Base-by-base conservation (phyloP, 78 protist species). In the Acrasis kona region DNA sequence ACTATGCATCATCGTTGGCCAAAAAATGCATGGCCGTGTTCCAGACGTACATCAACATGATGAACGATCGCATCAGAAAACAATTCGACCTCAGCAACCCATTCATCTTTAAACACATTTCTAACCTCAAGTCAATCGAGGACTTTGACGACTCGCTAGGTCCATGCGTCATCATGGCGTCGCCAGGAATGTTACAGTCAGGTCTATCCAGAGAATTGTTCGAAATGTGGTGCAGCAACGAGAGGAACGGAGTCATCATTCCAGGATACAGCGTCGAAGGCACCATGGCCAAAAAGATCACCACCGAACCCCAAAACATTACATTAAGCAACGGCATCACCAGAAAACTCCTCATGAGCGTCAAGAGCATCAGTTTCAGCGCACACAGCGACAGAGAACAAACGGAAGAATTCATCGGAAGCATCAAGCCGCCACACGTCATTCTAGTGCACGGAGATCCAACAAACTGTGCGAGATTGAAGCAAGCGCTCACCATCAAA, bases 251-350 rank as follows among this genome's bases (percentile, higher is more conserved):
- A 3, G 74, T 91, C 19, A 76, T 96, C 3, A 39, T 96, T 57
- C 79, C 98, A 0, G 98, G 98, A 30, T 95, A 94, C 84, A 35
- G 85, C 19, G 97, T 94, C 1, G 97, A 87, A 19, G 96, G 95
- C 65, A 95, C 97, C 1, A 68, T 95, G 7, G 98, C 98, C 39
- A 75, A 90, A 1, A 71, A 76, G 35, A 9, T 84, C 40, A 0
- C 64, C 35, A 10, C 32, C 19, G 42, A 65, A 35, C 89, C 90
- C 6, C 1, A 19, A 0, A 71, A 42, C 28, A n/a, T 88, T 29
- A 0, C 0, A 29, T 32, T 57, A 9, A 2, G 9, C 27, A 38
- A 65, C 1, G 95, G 93, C 2, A 50, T 68, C 0, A 69, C 29
- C 36, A 50, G 90, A 3, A 83, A 89, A n/a, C 75, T 84, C 27